phyloP scores from a whole-genome alignment of 306 rosid genomes.

The Chamaecrista fasciculata region DNA sequence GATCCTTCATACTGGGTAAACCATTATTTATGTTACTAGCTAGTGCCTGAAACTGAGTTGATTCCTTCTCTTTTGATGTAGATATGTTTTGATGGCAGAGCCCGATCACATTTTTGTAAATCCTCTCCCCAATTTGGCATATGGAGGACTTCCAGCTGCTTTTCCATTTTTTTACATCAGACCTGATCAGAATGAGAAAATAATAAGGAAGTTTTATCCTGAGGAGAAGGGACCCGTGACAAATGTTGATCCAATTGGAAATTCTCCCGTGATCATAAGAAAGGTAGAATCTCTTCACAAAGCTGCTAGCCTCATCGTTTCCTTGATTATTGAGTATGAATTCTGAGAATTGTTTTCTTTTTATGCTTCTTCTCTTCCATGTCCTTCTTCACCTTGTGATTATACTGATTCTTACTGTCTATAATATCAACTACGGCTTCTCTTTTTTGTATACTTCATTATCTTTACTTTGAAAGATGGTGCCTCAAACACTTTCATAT shows the following conservation, averaged over 20 bases:
- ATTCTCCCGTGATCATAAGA: constrained; percentile 89
- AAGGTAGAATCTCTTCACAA: constrained; percentile 52
- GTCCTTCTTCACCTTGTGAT: not conserved
- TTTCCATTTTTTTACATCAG: constrained; percentile 86
- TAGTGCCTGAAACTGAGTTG: not conserved
- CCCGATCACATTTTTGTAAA: constrained; percentile 86
- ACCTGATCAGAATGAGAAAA: constrained; percentile 64
- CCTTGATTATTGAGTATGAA: not conserved
- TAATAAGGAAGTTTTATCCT: constrained; percentile 77
- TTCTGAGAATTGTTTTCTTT: not conserved
- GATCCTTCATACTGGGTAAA: constrained; percentile 34
- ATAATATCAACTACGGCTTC: constrained; percentile 1
- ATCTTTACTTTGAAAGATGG: constrained; percentile 17
- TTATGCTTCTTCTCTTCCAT: not conserved
- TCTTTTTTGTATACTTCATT: not conserved
- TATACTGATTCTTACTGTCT: constrained; percentile 8
- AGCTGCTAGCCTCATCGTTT: constrained; percentile 22
- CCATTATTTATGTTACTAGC: constrained; percentile 2
- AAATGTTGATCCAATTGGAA: constrained; percentile 87
- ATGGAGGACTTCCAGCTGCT: constrained; percentile 81
- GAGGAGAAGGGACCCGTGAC: constrained; percentile 80
- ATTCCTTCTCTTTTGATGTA: constrained; percentile 41
- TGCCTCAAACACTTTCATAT: not conserved
- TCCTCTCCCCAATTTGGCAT: constrained; percentile 88
- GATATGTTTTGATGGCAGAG: constrained; percentile 94